Base-by-base conservation (phyloP, 805 yeast genomes). In the Candida boidinii region DNA sequence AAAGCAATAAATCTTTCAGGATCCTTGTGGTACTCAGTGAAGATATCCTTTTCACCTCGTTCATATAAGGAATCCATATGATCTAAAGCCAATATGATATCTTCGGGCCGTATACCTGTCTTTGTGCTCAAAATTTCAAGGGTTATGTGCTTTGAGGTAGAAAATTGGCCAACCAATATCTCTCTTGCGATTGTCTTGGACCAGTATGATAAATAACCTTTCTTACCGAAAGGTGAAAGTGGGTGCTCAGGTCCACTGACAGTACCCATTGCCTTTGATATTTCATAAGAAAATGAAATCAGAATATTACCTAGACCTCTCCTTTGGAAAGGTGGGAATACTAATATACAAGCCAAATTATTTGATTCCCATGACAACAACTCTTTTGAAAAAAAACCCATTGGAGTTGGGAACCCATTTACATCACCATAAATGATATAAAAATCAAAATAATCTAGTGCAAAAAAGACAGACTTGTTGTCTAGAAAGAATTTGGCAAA, bases 301-400 rank as follows among this genome's bases (percentile, higher is more conserved):
- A 92, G 53, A 9, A 85, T 61, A 5, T 85, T 75, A 0, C 97
- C 98, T 17, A 88, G 53, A 7, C 75, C 79, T 26, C 70, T 68
- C 37, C 85, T 65, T 53, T 90, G 97, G 52, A 76, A 92, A 3
- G 96, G 96, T 1, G 98, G 98, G 39, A 92, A 83, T 4, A 86
- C 76, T 42, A 92, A 66, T 10, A 92, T 82, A 50, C 97, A 92
- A 0, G 96, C 96, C 24, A 92, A 61, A 50, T 90, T 92, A 53
- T 88, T 84, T 32, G 74, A 68, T 33, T 83, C 90, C 70, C 76
- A 75, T 0, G 95, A 78, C 1, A 81, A 60, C 28, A 80, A 60
- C 48, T 92, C 98, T 45, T 84, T 83, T 11, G 96, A 87, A 49
- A 86, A 92, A 51, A 86, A 92, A 1, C 96, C 98, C 79, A 88